phyloP scores from a whole-genome alignment of 1,139 yeast species.

The Wickerhamiella infanticola region DNA sequence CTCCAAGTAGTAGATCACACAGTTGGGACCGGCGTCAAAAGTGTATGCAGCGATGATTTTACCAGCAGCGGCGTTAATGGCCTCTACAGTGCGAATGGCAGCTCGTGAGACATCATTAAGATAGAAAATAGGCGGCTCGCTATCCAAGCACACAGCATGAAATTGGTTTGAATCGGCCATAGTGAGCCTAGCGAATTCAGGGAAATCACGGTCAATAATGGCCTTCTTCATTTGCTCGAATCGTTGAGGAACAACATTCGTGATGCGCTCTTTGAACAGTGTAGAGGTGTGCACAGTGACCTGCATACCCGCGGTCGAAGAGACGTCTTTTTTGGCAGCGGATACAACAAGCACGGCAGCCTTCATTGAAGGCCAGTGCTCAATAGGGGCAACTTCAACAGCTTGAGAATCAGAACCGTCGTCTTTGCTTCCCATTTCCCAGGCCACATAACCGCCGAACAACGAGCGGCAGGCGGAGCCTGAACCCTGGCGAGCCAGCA shows the following conservation, averaged over 20 bases:
- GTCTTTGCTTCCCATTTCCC: constrained; percentile 77
- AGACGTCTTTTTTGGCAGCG: constrained; percentile 86
- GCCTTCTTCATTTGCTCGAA: constrained; percentile 69
- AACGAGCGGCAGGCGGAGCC: constrained; percentile 96
- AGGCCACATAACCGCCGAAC: constrained; percentile 95
- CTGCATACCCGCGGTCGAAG: constrained; percentile 95
- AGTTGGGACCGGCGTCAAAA: constrained; percentile 98
- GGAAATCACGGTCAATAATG: constrained; percentile 56
- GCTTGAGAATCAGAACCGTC: constrained; percentile 89
- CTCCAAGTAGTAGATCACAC: constrained; percentile 76
- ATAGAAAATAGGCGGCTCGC: constrained; percentile 90
- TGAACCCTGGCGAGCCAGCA: constrained; percentile 93
- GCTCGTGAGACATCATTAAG: constrained; percentile 88
- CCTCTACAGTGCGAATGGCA: constrained; percentile 67
- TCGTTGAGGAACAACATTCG: constrained; percentile 69
- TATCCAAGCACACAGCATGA: constrained; percentile 93
- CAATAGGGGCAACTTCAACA: constrained; percentile 68
- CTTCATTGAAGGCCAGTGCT: constrained; percentile 85
- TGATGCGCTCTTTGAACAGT: constrained; percentile 63
- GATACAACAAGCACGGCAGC: constrained; percentile 88
- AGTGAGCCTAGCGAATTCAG: constrained; percentile 70
- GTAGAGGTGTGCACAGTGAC: constrained; percentile 79
- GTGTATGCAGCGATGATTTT: constrained; percentile 81
- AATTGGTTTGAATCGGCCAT: constrained; percentile 95
- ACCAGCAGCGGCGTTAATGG: constrained; percentile 48